These are phyloP conservation scores for Hemerocallis citrina DNA, from an alignment of 106 monocot species.

Conservation along the genomic window DNA sequence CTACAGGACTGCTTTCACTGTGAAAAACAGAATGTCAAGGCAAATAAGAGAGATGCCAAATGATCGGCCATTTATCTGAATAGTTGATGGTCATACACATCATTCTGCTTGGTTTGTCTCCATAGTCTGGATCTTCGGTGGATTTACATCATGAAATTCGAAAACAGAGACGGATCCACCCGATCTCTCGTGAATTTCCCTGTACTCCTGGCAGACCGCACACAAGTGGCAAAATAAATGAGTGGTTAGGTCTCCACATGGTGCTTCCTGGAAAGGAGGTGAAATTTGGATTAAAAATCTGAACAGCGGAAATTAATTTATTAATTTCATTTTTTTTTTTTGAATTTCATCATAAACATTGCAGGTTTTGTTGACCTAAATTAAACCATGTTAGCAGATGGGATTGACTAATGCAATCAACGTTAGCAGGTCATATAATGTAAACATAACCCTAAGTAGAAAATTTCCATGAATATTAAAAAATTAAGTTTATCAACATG, in stretches of 20 bases:
- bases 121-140: slow-evolving; percentile 67
- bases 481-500: too few relatives aligned
- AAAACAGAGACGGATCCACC: slow-evolving; percentile 21
- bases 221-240: slow-evolving; percentile 86
- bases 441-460: too few relatives aligned
- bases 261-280: slow-evolving; percentile 53
- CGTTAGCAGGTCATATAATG: too few relatives aligned
- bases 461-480: too few relatives aligned
- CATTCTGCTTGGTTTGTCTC: slow-evolving; percentile 11
- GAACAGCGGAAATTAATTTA: neutral
- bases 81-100: too few relatives aligned
- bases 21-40: too few relatives aligned
- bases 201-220: slow-evolving; percentile 86
- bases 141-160: slow-evolving; percentile 14
- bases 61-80: too few relatives aligned
- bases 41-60: too few relatives aligned
- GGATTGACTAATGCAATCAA: too few relatives aligned
- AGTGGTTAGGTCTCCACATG: slow-evolving; percentile 77
- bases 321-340: too few relatives aligned
- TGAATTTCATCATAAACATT: too few relatives aligned
- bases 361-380: neutral
- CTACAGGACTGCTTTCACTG: too few relatives aligned
- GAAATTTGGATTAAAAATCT: neutral
- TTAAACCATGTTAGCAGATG: neutral
- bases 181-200: slow-evolving; percentile 73